Evolutionary conservation across 371 early-diverging fungal species (phyloP), one percentile per base, ranked within the genome.

Genomic region (Lichtheimia corymbifera): DNA sequence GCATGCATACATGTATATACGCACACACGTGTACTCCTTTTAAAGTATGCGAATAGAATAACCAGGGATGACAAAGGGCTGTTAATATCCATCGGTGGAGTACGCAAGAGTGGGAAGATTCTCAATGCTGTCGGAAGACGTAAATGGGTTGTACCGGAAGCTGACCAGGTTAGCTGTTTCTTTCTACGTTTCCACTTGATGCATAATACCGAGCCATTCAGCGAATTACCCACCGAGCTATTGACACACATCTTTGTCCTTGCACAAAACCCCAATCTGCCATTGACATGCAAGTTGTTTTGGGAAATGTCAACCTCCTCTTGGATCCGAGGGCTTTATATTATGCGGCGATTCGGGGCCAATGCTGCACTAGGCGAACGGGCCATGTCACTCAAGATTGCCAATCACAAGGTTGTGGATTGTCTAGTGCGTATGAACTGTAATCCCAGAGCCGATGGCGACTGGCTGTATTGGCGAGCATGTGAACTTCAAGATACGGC

Each of bases 211-310:
- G 22, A 47, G 12, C 6, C 7, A 17, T 47, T 47, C 22, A 22
- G 22, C n/a, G 47, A 15, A 18, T 47, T 47, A 11, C 47, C 47
- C 6, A 22, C 22, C 22, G 47, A 47, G 22, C 47, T 47, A n/a
- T 47, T 47, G 47, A 47, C 47, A 5, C 47, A 47, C 18, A 79
- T 79, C 35, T 76, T 79, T 61, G 51, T 74, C 3, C 50, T 67
- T 30, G 68, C 77, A 4, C 77, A 74, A 54, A 79, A 72, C 54
- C 71, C 76, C 25, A 47, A 57, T 12, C 24, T 79, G 11, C 61
- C 57, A 3, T 18, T 58, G 4, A 57, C 54, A 5, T 72, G 59
- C 9, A 55, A 53, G 15, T 41, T 53, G 4, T 71, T 72, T 14
- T 72, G 68, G 66, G 43, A 64, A 11, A 17, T 79, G 7, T 68